Percentiles rank a stretch among this genome's conserved stretches.
These are phyloP conservation scores for Lepraria neglecta DNA, from an alignment of 495 filamentous ascomycete species.

Conservation along the genomic window DNA sequence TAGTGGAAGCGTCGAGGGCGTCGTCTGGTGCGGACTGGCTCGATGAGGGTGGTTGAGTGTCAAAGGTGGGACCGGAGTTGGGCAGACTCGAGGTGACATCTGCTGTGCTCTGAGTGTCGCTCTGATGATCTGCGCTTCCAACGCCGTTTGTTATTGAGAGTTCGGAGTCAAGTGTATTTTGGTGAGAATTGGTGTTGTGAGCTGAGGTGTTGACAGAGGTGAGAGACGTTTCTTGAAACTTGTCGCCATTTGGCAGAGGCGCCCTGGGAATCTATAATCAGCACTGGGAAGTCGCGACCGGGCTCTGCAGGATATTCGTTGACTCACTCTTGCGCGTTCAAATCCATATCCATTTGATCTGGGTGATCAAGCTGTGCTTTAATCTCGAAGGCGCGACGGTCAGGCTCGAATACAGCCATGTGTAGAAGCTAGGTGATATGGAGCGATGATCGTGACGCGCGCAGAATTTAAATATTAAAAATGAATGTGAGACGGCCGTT, in stretches of 20 bases:
- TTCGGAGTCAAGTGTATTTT: slow-evolving; percentile 14
- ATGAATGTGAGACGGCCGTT: slow-evolving; percentile 9
- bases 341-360: slow-evolving; percentile 42
- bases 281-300: neutral
- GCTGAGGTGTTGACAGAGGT: slow-evolving; percentile 22
- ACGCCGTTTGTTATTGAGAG: slow-evolving; percentile 18
- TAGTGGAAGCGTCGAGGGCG: neutral
- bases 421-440: slow-evolving; percentile 35
- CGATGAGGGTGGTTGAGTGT: slow-evolving; percentile 9
- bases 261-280: neutral
- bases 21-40: slow-evolving; percentile 18
- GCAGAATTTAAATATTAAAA: neutral
- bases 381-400: slow-evolving; percentile 41
- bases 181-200: slow-evolving; percentile 19
- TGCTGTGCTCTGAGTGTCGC: slow-evolving; percentile 8
- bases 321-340: slow-evolving; percentile 46
- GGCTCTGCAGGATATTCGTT: slow-evolving; percentile 28
- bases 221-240: slow-evolving; percentile 19
- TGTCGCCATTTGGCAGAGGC: slow-evolving; percentile 19
- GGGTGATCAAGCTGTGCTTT: slow-evolving; percentile 41
- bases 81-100: slow-evolving; percentile 16
- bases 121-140: slow-evolving; percentile 4
- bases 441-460: neutral
- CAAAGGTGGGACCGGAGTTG: slow-evolving; percentile 14
- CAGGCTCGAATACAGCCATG: slow-evolving; percentile 49